phyloP scores from a whole-genome alignment of 139 green algal species.

The Micractinium conductrix region DNA sequence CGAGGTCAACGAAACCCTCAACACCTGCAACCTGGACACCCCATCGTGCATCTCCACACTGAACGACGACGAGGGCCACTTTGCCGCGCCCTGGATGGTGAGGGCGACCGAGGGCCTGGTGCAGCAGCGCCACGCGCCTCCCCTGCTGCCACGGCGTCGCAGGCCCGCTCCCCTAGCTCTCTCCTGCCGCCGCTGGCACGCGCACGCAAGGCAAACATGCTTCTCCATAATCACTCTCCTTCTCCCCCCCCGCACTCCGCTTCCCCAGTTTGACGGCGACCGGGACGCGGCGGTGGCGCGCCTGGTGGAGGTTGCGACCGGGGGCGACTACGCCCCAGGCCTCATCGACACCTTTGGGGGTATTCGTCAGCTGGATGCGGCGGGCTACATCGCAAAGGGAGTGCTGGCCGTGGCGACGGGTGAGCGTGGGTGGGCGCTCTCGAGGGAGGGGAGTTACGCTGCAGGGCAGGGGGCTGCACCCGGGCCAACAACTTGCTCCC shows the following conservation, averaged over 20 bases:
- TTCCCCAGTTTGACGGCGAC: conserved; percentile 13
- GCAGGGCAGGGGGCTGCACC: neutral
- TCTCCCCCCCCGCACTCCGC: neutral
- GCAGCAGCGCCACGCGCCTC: neutral
- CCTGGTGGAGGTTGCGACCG: conserved; percentile 1
- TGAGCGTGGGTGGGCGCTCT: neutral
- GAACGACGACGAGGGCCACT: conserved; percentile 71
- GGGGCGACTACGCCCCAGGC: neutral
- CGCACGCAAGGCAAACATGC: too few species aligned
- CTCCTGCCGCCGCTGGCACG: too few species aligned
- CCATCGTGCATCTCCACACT: conserved; percentile 56
- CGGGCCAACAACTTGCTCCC: too few species aligned
- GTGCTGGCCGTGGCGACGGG: conserved; percentile 31
- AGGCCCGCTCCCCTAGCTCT: too few species aligned
- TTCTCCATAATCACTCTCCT: neutral
- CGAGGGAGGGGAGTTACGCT: neutral
- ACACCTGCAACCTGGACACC: conserved; percentile 53
- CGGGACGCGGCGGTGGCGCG: neutral
- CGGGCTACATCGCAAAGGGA: conserved; percentile 42
- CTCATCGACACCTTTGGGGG: conserved; percentile 32
- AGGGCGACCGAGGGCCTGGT: neutral
- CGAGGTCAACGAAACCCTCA: conserved; percentile 62
- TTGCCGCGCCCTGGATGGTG: conserved; percentile 57
- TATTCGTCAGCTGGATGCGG: conserved; percentile 45
- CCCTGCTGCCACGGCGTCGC: neutral